Percentiles rank a stretch among this genome's conserved stretches.
phyloP scores from a whole-genome alignment of 2,329 filamentous ascomycete species.

The Samsoniella hepiali region DNA sequence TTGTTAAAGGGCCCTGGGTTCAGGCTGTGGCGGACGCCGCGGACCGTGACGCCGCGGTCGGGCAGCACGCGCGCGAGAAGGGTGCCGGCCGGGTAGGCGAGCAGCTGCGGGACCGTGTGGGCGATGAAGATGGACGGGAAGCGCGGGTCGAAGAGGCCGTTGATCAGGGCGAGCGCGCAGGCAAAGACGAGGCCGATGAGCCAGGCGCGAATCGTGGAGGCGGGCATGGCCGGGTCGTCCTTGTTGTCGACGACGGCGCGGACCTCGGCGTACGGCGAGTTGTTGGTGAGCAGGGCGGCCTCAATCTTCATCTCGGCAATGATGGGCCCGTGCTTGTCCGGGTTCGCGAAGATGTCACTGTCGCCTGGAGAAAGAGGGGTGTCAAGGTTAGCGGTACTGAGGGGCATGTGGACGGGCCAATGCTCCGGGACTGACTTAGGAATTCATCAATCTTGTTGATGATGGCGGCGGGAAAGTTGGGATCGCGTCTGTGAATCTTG shows the following conservation, averaged over 20 bases:
- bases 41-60: constrained; percentile 41
- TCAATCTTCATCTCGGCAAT: constrained; percentile 53
- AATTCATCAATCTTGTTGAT: constrained; percentile 29
- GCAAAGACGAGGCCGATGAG: constrained; percentile 47
- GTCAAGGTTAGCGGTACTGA: too few relatives aligned
- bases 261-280: constrained; percentile 55
- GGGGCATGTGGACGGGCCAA: too few relatives aligned
- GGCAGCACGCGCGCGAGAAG: constrained; percentile 44
- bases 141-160: constrained; percentile 55
- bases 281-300: constrained; percentile 48
- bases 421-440: constrained; percentile 25
- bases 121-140: constrained; percentile 48
- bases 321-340: constrained; percentile 39
- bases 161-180: constrained; percentile 44
- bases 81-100: constrained; percentile 49
- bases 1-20: constrained; percentile 52
- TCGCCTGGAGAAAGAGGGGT: constrained; percentile 15
- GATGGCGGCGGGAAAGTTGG: constrained; percentile 37
- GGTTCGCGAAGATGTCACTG: constrained; percentile 32
- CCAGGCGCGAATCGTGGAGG: constrained; percentile 52
- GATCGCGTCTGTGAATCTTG: constrained; percentile 38
- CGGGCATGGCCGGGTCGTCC: constrained; percentile 47
- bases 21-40: constrained; percentile 38
- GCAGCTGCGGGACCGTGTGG: constrained; percentile 52
- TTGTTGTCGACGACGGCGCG: constrained; percentile 53